These are phyloP conservation scores for Monilinia fructicola DNA, from an alignment of 2,329 filamentous ascomycete genomes.

Conservation along the genomic window DNA sequence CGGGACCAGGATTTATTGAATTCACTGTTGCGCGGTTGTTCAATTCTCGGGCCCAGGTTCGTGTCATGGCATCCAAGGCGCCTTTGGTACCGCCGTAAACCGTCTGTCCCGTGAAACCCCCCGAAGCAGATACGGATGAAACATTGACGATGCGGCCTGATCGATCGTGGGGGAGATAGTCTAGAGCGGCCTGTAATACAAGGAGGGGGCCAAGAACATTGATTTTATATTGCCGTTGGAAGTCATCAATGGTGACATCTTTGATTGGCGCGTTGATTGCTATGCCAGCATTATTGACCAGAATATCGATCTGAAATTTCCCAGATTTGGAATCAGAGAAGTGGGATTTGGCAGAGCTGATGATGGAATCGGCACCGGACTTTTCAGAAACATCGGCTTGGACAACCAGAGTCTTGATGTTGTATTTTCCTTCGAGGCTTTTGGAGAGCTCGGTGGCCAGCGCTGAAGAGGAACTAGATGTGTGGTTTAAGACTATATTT, in stretches of 20 bases:
- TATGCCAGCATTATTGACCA: constrained; percentile 84
- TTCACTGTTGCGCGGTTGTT: constrained; percentile 63
- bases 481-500: constrained; percentile 64
- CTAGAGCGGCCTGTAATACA: constrained; percentile 69
- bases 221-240: constrained; percentile 70
- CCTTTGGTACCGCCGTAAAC: constrained; percentile 68
- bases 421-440: constrained; percentile 56
- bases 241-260: constrained; percentile 64
- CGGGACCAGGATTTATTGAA: constrained; percentile 64
- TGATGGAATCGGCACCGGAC: constrained; percentile 58
- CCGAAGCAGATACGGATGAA: constrained; percentile 55
- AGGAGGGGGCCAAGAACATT: constrained; percentile 82
- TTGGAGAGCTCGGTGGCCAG: constrained; percentile 54
- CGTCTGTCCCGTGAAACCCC: constrained; percentile 54
- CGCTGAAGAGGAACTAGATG: constrained; percentile 57
- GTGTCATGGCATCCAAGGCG: constrained; percentile 67
- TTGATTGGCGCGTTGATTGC: constrained; percentile 63
- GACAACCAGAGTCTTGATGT: constrained; percentile 59
- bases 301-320: constrained; percentile 71
- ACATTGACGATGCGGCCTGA: constrained; percentile 64
- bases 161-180: constrained; percentile 68
- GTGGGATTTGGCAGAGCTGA: constrained; percentile 58
- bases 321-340: constrained; percentile 50
- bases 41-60: constrained; percentile 64
- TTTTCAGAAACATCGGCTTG: constrained; percentile 70